phyloP scores from a whole-genome alignment of 331 rosid species.

The Cydonia oblonga region DNA sequence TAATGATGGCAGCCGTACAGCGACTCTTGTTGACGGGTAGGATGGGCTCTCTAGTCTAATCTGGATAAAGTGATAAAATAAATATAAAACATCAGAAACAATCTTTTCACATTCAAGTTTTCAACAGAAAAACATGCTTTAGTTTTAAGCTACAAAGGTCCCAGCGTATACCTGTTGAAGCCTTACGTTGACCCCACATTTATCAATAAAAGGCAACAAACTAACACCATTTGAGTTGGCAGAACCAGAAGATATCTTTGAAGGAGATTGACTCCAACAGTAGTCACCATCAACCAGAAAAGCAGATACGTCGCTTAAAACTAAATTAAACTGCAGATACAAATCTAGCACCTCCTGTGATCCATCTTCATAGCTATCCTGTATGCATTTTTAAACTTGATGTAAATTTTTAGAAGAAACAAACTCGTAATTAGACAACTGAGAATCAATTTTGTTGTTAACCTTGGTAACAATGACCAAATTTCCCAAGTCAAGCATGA shows the following conservation, averaged over 20 bases:
- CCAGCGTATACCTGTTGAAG: conserved; percentile 67
- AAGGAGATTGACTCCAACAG: conserved; percentile 53
- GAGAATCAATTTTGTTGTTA: background rate
- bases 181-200: conserved; percentile 66
- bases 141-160: background rate
- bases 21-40: conserved; percentile 70
- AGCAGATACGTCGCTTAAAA: conserved; percentile 85
- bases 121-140: background rate
- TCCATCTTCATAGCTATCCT: conserved; percentile 51
- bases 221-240: conserved; percentile 13
- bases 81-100: conserved; percentile 2
- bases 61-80: conserved; percentile 23
- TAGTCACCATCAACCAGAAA: conserved; percentile 92
- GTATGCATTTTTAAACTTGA: conserved; percentile 17
- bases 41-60: conserved; percentile 58
- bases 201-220: conserved; percentile 76
- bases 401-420: conserved; percentile 1
- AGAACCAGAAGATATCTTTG: conserved; percentile 26
- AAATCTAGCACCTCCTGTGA: conserved; percentile 49
- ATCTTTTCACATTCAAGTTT: background rate
- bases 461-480: conserved; percentile 79
- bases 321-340: conserved; percentile 85
- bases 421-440: conserved; percentile 1
- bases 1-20: conserved; percentile 75
- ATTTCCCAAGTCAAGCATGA: conserved; percentile 87